Base-by-base conservation (phyloP, 1,284 basidiomycete genomes). In the Lentinula novae-zelandiae region DNA sequence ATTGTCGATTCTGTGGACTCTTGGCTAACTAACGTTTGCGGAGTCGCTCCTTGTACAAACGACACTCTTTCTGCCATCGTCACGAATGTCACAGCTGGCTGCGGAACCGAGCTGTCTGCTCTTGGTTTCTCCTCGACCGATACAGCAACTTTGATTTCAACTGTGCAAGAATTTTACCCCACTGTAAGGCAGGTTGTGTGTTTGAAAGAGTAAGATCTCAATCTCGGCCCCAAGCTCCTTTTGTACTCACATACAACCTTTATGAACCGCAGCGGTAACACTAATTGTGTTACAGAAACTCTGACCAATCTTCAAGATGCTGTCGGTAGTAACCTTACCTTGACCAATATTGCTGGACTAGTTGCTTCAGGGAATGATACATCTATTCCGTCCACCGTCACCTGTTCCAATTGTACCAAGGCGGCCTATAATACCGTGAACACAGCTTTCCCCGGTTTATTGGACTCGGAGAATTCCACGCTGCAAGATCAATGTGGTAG, bases 1-100 rank as follows among this genome's bases (percentile, higher is more conserved):
- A 62, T 88, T 53, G 72, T 89, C 46, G 65, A 69, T 2, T 77
- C 82, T 6, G 66, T 90, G 61, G 75, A 86, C 70, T 77, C 53
- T 42, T 89, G 86, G 87, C 71, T 89, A 58, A 76, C 72, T 1
- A 80, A 78, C 38, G 38, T 86, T 56, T 91, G 89, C 70, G 64
- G 75, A 34, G 74, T 77, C 53, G 70, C 75, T 2, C 71, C 82
- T n/a, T 90, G 88, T 72, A 79, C 73, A 62, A 86, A 89, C 66
- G 71, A 72, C 34, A 82, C 82, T 3, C 75, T 81, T 68, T 62
- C 73, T 15, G 67, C 73, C 7, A 72, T 88, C 39, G 77, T 79
- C 5, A 68, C 73, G 50, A 83, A 78, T 63, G 62, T 85, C 52
- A 81, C 81, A 0, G 66, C 67, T 15, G 85, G 84, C 17, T 90